Percentiles rank a stretch among this genome's conserved stretches.
Conservation (phyloP, 805 yeast species). For the Myxozyma nipponensis region DNA sequence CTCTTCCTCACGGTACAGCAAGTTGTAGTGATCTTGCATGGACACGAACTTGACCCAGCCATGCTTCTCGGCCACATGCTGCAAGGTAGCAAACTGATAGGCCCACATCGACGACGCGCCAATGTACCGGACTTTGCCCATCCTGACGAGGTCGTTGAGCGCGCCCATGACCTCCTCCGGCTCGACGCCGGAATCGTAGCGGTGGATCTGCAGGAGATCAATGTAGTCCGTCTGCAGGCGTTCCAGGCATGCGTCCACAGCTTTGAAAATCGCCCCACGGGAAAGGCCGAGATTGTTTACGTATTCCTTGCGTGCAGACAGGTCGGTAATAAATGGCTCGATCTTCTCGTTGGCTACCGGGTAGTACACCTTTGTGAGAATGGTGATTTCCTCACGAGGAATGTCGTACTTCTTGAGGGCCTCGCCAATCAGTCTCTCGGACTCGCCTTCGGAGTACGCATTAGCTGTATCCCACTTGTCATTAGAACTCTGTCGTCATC, state of each 20-base stretch:
- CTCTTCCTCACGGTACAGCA: conserved; percentile 60
- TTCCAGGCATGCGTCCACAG: conserved; percentile 40
- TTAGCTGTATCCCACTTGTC: conserved; percentile 43
- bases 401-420: conserved; percentile 51
- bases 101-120: conserved; percentile 64
- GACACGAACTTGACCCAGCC: conserved; percentile 58
- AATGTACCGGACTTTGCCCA: conserved; percentile 50
- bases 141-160: conserved; percentile 48
- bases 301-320: conserved; percentile 34
- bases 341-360: conserved; percentile 26
- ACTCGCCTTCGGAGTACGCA: conserved; percentile 44
- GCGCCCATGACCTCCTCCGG: conserved; percentile 53
- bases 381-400: conserved; percentile 52
- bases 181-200: conserved; percentile 47
- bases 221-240: conserved; percentile 52
- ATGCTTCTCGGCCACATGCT: conserved; percentile 52
- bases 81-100: conserved; percentile 50
- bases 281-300: conserved; percentile 49
- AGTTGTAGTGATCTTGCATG: conserved; percentile 57
- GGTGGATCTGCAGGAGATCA: conserved; percentile 54
- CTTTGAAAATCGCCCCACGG: conserved; percentile 47
- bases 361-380: conserved; percentile 45
- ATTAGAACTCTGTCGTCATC: too few relatives aligned
- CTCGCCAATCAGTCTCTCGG: conserved; percentile 48
- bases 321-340: conserved; percentile 22